A percentile compares a stretch with the other conserved stretches of the same genome.
Conservation (phyloP, 164 flowering plant genomes). For the Cinnamomum chago region DNA sequence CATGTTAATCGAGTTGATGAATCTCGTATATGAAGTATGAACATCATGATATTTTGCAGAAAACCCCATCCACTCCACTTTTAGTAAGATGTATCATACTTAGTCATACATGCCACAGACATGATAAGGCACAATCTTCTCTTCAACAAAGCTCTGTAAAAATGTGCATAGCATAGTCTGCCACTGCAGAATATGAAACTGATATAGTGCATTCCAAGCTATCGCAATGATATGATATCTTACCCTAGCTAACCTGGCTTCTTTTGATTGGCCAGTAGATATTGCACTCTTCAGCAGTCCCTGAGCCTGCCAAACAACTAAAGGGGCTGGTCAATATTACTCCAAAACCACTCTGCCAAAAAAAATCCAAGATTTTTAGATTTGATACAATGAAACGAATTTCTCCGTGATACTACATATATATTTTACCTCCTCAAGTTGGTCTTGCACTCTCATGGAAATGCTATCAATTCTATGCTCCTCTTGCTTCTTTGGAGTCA, state of each 20-base stretch:
- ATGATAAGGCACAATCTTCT: too few species aligned
- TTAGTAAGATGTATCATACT: too few species aligned
- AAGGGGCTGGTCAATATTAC: slow-evolving; percentile 32
- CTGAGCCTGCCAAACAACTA: slow-evolving; percentile 78
- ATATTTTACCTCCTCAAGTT: slow-evolving; percentile 84
- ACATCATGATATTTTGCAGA: too few species aligned
- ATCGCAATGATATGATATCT: not conserved
- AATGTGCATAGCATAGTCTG: not conserved
- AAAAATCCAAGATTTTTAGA: not conserved
- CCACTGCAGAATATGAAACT: not conserved
- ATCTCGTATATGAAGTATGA: too few species aligned
- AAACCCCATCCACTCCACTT: too few species aligned
- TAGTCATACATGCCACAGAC: too few species aligned
- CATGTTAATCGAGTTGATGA: too few species aligned
- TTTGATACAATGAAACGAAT: not conserved
- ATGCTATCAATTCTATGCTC: slow-evolving; percentile 33
- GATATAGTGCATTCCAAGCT: not conserved
- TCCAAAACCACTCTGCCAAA: not conserved
- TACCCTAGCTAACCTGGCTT: slow-evolving; percentile 93
- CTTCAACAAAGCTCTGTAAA: not conserved
- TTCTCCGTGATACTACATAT: not conserved
- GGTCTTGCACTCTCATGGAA: slow-evolving; percentile 62
- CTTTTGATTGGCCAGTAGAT: slow-evolving; percentile 92
- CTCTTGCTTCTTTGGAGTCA: slow-evolving; percentile 27
- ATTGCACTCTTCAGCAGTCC: slow-evolving; percentile 77